Conservation (phyloP, 75 land plant genomes). For the Selaginella tamariscina region DNA sequence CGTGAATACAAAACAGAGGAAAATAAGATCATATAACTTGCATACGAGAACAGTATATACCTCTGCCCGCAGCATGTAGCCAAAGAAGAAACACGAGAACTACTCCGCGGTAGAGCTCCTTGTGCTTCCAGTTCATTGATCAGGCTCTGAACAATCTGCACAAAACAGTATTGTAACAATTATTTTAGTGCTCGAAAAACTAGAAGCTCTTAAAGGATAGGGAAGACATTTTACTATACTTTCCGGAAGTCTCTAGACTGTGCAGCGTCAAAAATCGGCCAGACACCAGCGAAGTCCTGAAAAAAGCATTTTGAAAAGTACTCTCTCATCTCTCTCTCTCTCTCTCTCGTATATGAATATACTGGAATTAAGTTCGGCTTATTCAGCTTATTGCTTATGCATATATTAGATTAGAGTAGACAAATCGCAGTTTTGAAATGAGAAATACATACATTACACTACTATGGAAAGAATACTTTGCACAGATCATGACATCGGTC, state of each 20-base stretch:
- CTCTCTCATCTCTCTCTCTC: neutral
- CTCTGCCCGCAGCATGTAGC: slow-evolving; percentile 98
- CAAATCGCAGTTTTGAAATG: too few species aligned
- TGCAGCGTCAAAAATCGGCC: slow-evolving; percentile 97
- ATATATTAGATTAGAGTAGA: too few species aligned
- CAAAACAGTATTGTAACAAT: neutral
- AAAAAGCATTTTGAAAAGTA: neutral
- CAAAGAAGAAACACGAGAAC: slow-evolving; percentile 94
- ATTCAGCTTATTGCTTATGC: too few species aligned
- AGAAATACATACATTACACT: too few species aligned
- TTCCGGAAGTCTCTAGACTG: slow-evolving; percentile 94
- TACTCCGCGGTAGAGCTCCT: slow-evolving; percentile 93
- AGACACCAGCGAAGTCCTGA: slow-evolving; percentile 97
- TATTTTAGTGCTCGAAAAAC: neutral
- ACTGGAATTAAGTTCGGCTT: too few species aligned
- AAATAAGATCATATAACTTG: neutral
- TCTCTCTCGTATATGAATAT: too few species aligned
- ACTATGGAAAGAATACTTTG: too few species aligned
- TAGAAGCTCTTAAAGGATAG: neutral
- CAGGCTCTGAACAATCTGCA: slow-evolving; percentile 87
- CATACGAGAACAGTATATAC: slow-evolving; percentile 24
- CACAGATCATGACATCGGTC: too few species aligned
- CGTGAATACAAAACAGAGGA: neutral
- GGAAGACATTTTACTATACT: slow-evolving; percentile 28
- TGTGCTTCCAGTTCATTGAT: slow-evolving; percentile 92